A percentile compares a stretch with the other conserved stretches of the same genome.
phyloP scores from a whole-genome alignment of 768 basidiomycete genomes.

The Rhodosporidiobolus sp. region DNA sequence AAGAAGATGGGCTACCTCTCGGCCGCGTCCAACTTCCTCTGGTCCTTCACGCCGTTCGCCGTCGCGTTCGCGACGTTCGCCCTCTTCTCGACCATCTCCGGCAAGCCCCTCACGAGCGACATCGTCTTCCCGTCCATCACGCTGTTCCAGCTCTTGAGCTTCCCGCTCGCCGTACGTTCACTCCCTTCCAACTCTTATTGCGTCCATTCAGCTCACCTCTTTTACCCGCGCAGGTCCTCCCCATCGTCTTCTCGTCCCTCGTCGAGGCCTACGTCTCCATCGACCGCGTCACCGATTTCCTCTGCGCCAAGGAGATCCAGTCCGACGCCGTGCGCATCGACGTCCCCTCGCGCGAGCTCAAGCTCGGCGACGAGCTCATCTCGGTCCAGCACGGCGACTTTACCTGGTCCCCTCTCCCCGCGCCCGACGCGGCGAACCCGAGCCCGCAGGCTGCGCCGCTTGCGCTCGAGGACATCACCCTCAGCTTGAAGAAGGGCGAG shows the following conservation, averaged over 20 bases:
- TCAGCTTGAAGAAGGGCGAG: conserved; percentile 67
- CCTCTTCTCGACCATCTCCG: conserved; percentile 48
- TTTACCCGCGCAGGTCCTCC: conserved; percentile 1
- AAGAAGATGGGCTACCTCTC: conserved; percentile 66
- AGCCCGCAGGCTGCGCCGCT: conserved; percentile 51
- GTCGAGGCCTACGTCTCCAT: conserved; percentile 42
- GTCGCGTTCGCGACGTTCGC: conserved; percentile 66
- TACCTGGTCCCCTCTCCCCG: conserved; percentile 63
- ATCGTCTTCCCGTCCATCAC: conserved; percentile 95
- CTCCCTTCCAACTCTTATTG: background rate
- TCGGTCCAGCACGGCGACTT: conserved; percentile 75
- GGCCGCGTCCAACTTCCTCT: conserved; percentile 41
- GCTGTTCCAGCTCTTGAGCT: conserved; percentile 79
- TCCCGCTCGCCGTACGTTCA: conserved; percentile 63
- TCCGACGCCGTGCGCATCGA: conserved; percentile 65
- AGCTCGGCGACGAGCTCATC: conserved; percentile 60
- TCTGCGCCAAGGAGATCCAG: conserved; percentile 76
- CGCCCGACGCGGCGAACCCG: conserved; percentile 30
- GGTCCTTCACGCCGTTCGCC: conserved; percentile 53
- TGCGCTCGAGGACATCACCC: conserved; percentile 71
- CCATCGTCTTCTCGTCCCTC: conserved; percentile 11
- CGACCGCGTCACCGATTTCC: conserved; percentile 54
- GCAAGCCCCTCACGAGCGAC: conserved; percentile 74
- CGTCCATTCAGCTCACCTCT: background rate
- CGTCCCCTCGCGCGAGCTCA: conserved; percentile 58